These are phyloP conservation scores for Aspergillus awamori DNA, from an alignment of 2,329 filamentous ascomycete genomes.

Conservation along the genomic window DNA sequence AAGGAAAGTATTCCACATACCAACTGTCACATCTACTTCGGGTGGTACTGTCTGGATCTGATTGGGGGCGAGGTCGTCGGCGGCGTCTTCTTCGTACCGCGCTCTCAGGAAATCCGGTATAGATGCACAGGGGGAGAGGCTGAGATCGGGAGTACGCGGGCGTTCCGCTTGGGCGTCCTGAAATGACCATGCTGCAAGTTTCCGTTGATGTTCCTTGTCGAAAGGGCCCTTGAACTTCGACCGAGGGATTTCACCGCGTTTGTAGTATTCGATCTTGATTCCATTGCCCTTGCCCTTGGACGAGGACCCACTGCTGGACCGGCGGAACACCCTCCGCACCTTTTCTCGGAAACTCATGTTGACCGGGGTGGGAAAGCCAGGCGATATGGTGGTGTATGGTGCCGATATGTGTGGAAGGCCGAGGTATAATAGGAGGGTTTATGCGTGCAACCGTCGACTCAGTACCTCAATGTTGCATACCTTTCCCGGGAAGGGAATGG, in stretches of 20 bases:
- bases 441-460: conserved; percentile 20
- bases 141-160: conserved; percentile 38
- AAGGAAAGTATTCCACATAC: conserved; percentile 19
- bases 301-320: conserved; percentile 21
- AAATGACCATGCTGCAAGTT: conserved; percentile 50
- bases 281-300: conserved; percentile 32
- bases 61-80: conserved; percentile 20
- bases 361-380: conserved; percentile 9
- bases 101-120: conserved; percentile 27
- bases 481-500: conserved; percentile 34
- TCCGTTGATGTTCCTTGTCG: conserved; percentile 49
- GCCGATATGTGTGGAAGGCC: conserved; percentile 1
- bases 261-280: conserved; percentile 53
- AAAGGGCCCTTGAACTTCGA: conserved; percentile 54
- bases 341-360: conserved; percentile 44
- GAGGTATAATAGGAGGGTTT: neutral
- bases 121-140: conserved; percentile 43
- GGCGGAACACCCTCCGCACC: conserved; percentile 41
- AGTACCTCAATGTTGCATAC: conserved; percentile 32
- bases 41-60: conserved; percentile 19
- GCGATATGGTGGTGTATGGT: conserved; percentile 5
- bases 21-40: conserved; percentile 17
- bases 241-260: conserved; percentile 49
- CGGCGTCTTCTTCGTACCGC: conserved; percentile 26
- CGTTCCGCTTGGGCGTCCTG: conserved; percentile 39